Evolutionary conservation across 352 stramenopile genomes (phyloP), one percentile per base, ranked within the genome.

Genomic region (Peronospora destructor): DNA sequence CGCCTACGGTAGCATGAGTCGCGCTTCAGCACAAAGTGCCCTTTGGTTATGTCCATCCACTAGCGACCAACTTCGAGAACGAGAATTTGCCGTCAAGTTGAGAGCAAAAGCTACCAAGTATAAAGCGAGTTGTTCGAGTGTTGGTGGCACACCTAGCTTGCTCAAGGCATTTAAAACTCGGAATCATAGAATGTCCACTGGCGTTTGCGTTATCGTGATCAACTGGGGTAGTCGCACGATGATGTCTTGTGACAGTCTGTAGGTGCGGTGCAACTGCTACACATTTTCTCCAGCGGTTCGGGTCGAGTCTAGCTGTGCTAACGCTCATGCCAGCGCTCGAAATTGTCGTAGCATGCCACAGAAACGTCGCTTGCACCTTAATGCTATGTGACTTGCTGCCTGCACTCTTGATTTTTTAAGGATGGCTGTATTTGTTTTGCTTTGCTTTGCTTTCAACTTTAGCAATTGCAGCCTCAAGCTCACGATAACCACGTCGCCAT

Each of bases 321-420:
- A 61, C 32, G 84, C 64, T 17, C 63, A 49, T 9, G 82, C 69
- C 41, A 84, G 19, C 78, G 75, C 56, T 93, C 83, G 46, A 90
- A 92, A 51, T 90, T 91, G 64, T 95, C 84, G 49, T 95, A 92
- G 23, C 79, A 76, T 6, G 71, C 71, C 10, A 95, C 80, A 82
- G 82, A 95, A 9, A 86, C 68, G 28, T 90, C 68, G 45, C 93
- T 19, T 90, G 68, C 39, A 90, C 50, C 37, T 56, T 63, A 41
- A 49, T 26, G 21, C 54, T 59, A 5, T 50, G 53, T 14, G 45
- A 34, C 28, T 48, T 60, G 41, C 19, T 56, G 26, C 7, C 26
- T 4, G 7, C 7, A 9, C n/a, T 13, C 16, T 26, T 29, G 34
- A n/a, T 38, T 33, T 64, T 56, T 9, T 44, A 26, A 13, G 61